These are phyloP conservation scores for Candida nitratophila DNA, from an alignment of 805 yeast genomes.

Conservation along the genomic window DNA sequence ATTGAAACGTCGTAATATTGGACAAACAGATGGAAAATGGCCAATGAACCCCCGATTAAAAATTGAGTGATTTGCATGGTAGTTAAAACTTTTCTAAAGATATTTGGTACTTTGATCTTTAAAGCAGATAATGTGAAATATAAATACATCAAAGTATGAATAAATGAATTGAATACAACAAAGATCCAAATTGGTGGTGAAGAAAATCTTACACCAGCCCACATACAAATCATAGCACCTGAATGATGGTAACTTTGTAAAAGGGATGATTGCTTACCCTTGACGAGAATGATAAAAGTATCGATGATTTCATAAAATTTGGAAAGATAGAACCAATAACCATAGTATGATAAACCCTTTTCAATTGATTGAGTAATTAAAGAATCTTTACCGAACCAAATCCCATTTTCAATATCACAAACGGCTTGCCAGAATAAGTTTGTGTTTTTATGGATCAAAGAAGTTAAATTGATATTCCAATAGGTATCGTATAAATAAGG, in stretches of 20 bases:
- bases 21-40: conserved; percentile 57
- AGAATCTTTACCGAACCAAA: conserved; percentile 35
- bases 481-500: conserved; percentile 17
- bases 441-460: conserved; percentile 14
- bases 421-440: conserved; percentile 53
- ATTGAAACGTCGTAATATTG: conserved; percentile 45
- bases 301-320: conserved; percentile 69
- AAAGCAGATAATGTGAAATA: conserved; percentile 58
- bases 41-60: conserved; percentile 60
- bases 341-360: conserved; percentile 47
- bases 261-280: conserved; percentile 60
- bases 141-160: conserved; percentile 68
- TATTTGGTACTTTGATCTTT: conserved; percentile 47
- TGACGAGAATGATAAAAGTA: conserved; percentile 57
- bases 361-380: conserved; percentile 1
- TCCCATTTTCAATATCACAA: conserved; percentile 53
- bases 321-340: conserved; percentile 61
- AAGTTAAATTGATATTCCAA: conserved; percentile 1
- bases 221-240: conserved; percentile 77
- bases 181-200: conserved; percentile 78
- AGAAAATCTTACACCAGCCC: conserved; percentile 65
- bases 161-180: conserved; percentile 73
- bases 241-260: conserved; percentile 73
- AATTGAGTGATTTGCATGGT: conserved; percentile 65
- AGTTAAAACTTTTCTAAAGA: conserved; percentile 53